Evolutionary conservation across 306 rosid species (phyloP).

Genomic region (Casuarina cunninghamiana): DNA sequence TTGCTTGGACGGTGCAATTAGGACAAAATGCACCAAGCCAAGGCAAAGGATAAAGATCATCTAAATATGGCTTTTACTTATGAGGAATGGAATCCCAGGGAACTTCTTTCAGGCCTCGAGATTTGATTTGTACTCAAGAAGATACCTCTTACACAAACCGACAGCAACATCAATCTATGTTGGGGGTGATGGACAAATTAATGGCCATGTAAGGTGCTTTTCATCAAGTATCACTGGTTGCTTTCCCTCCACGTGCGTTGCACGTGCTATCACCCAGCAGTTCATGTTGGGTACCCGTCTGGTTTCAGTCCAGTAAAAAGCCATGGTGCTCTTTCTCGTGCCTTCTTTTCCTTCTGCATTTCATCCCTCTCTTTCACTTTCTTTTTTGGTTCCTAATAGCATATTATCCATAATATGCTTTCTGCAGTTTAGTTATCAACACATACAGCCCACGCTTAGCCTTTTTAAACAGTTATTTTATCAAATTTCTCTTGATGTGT

Average conservation of each 20-base stretch:
- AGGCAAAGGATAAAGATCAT: neutral
- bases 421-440: too few relatives aligned
- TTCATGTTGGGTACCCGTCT: slow-evolving; percentile 24
- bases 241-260: slow-evolving; percentile 26
- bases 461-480: too few relatives aligned
- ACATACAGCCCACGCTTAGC: too few relatives aligned
- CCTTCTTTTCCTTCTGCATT: too few relatives aligned
- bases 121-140: neutral
- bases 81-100: neutral
- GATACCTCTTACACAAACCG: neutral
- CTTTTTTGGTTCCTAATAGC: too few relatives aligned
- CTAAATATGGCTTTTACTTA: neutral
- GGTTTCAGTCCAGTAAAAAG: neutral
- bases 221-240: slow-evolving; percentile 8
- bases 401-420: too few relatives aligned
- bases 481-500: too few relatives aligned
- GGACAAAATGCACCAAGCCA: neutral
- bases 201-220: neutral
- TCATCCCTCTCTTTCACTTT: too few relatives aligned
- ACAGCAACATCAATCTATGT: neutral
- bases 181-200: neutral
- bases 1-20: neutral
- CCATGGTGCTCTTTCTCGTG: too few relatives aligned
- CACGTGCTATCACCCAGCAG: slow-evolving; percentile 20
- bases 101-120: neutral